Evolutionary conservation across 1,139 yeast species (phyloP).

Genomic region (Waltiozyma sp.): DNA sequence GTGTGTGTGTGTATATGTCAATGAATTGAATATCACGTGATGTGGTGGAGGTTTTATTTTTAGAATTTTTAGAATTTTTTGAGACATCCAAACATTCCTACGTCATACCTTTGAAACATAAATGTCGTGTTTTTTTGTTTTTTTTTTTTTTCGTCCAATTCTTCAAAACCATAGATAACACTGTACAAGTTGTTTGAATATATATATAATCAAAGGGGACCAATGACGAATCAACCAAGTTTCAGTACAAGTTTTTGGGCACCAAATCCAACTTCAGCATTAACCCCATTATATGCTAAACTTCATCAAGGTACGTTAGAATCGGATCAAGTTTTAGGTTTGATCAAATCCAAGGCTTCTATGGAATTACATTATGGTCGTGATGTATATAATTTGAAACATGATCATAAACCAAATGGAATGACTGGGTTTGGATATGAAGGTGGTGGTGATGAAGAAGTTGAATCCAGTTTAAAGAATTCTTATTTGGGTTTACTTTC

Average conservation of each 20-base stretch:
- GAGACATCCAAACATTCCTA: too few species aligned
- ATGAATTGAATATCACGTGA: too few species aligned
- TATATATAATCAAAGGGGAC: too few species aligned
- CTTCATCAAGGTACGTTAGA: background rate
- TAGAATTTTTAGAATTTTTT: too few species aligned
- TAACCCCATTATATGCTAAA: background rate
- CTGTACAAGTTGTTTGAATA: too few species aligned
- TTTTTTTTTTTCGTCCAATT: too few species aligned
- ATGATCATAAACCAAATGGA: background rate
- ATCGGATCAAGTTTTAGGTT: background rate
- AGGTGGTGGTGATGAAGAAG: background rate
- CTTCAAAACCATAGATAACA: too few species aligned
- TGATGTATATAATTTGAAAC: background rate
- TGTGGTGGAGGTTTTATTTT: too few species aligned
- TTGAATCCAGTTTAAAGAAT: slow-evolving; percentile 28
- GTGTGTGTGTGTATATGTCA: too few species aligned
- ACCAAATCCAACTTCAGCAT: background rate
- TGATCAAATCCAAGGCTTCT: background rate
- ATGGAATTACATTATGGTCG: background rate
- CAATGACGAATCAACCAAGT: background rate
- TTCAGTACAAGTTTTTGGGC: background rate
- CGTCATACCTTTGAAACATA: too few species aligned
- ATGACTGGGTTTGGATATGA: background rate
- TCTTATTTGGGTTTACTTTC: slow-evolving; percentile 49
- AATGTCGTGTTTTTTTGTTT: too few species aligned